A percentile compares a stretch with the other conserved stretches of the same genome.
Conservation (phyloP, 768 basidiomycete genomes). For the Suillus spraguei region DNA sequence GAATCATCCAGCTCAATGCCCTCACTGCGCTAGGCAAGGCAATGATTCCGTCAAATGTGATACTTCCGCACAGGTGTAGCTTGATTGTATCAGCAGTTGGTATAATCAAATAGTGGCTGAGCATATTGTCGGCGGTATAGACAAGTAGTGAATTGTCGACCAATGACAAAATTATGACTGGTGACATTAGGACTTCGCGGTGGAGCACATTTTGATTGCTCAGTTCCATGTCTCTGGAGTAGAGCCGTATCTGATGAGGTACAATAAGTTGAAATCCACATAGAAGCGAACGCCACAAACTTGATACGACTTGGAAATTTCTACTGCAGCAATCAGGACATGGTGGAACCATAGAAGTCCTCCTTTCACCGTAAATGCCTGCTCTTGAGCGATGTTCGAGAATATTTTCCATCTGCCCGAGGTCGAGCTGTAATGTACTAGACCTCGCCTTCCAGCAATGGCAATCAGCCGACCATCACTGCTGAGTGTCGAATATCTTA, state of each 20-base stretch:
- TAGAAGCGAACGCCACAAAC: conserved; percentile 38
- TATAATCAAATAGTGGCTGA: conserved; percentile 90
- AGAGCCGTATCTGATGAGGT: conserved; percentile 75
- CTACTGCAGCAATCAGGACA: conserved; percentile 89
- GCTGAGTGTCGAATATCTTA: conserved; percentile 89
- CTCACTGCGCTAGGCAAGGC: conserved; percentile 81
- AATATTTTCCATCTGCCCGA: conserved; percentile 97
- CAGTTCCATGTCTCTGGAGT: conserved; percentile 90
- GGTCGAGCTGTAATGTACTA: conserved; percentile 91
- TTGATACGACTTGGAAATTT: conserved; percentile 78
- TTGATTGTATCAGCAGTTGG: conserved; percentile 83
- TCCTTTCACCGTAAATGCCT: conserved; percentile 84
- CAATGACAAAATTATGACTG: conserved; percentile 85
- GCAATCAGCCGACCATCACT: conserved; percentile 91
- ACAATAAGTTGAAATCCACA: conserved; percentile 9
- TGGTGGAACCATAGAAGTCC: conserved; percentile 97
- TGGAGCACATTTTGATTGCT: conserved; percentile 82
- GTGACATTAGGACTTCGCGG: conserved; percentile 72
- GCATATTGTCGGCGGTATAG: conserved; percentile 92
- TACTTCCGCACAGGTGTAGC: conserved; percentile 91
- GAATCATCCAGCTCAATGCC: conserved; percentile 97
- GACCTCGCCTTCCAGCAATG: conserved; percentile 86
- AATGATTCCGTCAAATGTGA: conserved; percentile 91
- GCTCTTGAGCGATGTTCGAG: conserved; percentile 77
- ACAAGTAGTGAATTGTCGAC: conserved; percentile 95